Evolutionary conservation across 805 yeast species (phyloP).

Genomic region (Brettanomyces sp.): DNA sequence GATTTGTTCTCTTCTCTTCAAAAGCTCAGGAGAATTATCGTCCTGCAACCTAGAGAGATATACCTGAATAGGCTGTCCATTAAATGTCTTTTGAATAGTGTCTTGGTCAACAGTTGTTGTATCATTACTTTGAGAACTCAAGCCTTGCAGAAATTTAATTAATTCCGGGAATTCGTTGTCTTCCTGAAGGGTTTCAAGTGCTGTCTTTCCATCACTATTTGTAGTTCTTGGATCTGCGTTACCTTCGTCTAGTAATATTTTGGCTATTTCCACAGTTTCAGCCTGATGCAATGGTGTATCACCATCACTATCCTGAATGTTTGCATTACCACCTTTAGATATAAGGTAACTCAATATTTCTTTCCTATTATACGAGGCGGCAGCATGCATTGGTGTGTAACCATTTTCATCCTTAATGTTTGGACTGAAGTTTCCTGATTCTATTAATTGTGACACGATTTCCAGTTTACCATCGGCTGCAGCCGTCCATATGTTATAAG

Average conservation of each 20-base stretch:
- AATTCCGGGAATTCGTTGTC: conserved; percentile 82
- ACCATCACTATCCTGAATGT: conserved; percentile 79
- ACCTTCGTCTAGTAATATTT: conserved; percentile 52
- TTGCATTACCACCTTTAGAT: conserved; percentile 63
- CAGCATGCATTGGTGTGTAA: conserved; percentile 95
- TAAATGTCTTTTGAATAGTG: conserved; percentile 15
- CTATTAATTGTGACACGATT: conserved; percentile 48
- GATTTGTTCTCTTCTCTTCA: conserved; percentile 52
- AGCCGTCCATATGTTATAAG: conserved; percentile 79
- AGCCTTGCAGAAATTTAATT: conserved; percentile 46
- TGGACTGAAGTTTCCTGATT: conserved; percentile 44
- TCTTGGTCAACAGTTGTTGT: conserved; percentile 10
- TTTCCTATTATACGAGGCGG: conserved; percentile 82
- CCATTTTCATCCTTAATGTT: conserved; percentile 86
- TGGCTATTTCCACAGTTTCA: conserved; percentile 63
- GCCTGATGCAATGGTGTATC: conserved; percentile 93
- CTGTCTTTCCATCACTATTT: conserved; percentile 69
- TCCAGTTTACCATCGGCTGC: conserved; percentile 74
- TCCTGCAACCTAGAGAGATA: conserved; percentile 39
- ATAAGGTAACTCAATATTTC: conserved; percentile 56
- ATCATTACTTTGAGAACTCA: conserved; percentile 16
- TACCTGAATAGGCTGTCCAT: conserved; percentile 44
- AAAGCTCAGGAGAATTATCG: conserved; percentile 32
- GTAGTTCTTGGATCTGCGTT: conserved; percentile 55
- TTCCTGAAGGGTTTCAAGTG: conserved; percentile 67